Evolutionary conservation across 2,329 filamentous ascomycete genomes (phyloP).

Genomic region (Ambrosiella beaveri): DNA sequence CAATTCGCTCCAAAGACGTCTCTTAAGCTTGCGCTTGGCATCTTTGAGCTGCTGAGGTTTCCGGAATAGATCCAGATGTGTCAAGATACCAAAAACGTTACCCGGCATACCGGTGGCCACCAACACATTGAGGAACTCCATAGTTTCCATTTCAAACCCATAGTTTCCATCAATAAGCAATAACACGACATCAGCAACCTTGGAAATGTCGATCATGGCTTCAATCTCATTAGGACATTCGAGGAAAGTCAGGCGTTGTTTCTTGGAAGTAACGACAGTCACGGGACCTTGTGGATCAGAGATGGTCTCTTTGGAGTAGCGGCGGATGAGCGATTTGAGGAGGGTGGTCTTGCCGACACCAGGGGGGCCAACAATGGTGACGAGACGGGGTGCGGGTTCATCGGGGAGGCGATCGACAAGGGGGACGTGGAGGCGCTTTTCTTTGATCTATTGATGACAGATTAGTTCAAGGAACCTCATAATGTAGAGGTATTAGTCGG

Average conservation of each 20-base stretch:
- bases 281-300: slow-evolving; percentile 80
- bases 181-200: slow-evolving; percentile 91
- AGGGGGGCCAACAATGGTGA: slow-evolving; percentile 85
- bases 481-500: neutral
- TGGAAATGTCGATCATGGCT: slow-evolving; percentile 91
- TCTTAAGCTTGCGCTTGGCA: slow-evolving; percentile 91
- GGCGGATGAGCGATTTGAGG: slow-evolving; percentile 80
- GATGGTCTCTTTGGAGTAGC: slow-evolving; percentile 91
- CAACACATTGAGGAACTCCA: slow-evolving; percentile 94
- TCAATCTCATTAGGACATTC: slow-evolving; percentile 96
- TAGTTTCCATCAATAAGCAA: slow-evolving; percentile 98
- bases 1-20: slow-evolving; percentile 88
- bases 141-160: slow-evolving; percentile 99
- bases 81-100: slow-evolving; percentile 93
- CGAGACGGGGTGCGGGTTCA: slow-evolving; percentile 82
- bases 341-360: slow-evolving; percentile 92
- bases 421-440: slow-evolving; percentile 90
- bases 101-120: slow-evolving; percentile 95
- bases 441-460: slow-evolving; percentile 49
- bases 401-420: slow-evolving; percentile 91
- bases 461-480: slow-evolving; percentile 15
- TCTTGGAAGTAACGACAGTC: slow-evolving; percentile 92
- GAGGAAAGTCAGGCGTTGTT: slow-evolving; percentile 82
- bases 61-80: slow-evolving; percentile 86
- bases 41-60: slow-evolving; percentile 84